Evolutionary conservation across 257 asterid genomes (phyloP).

Genomic region (Cordia subcordata): DNA sequence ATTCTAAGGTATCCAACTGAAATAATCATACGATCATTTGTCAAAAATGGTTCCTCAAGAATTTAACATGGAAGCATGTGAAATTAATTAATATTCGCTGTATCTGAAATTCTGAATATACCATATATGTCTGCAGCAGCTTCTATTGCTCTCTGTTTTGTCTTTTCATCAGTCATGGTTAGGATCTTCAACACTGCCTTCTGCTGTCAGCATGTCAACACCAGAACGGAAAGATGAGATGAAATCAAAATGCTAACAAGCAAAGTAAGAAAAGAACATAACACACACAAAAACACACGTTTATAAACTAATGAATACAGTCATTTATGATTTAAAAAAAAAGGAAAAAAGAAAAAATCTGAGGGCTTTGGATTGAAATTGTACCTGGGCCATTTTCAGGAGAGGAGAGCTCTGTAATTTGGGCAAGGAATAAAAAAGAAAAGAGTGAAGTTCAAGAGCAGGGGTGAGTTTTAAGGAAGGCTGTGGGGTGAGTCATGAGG

Average conservation of each 20-base stretch:
- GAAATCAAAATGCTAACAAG: neutral
- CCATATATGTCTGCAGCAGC: conserved; percentile 80
- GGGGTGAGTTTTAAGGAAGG: neutral
- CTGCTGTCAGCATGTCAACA: conserved; percentile 25
- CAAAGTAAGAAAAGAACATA: neutral
- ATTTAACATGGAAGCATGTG: neutral
- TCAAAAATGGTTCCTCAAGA: neutral
- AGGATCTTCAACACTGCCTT: conserved; percentile 58
- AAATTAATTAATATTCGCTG: neutral
- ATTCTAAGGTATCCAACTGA: too few relatives aligned
- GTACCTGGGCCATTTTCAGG: conserved; percentile 35
- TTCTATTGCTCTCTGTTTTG: conserved; percentile 77
- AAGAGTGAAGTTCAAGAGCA: neutral
- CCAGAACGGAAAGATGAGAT: neutral
- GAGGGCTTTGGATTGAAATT: neutral
- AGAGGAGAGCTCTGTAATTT: neutral
- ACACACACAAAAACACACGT: too few relatives aligned
- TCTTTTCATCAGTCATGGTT: conserved; percentile 76
- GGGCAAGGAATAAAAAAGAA: neutral
- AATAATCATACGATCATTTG: too few relatives aligned
- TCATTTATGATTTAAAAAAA: neutral
- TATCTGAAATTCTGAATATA: conserved; percentile 9
- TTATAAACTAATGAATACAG: neutral
- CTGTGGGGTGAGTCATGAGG: neutral
- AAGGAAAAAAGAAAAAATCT: neutral